A percentile compares a stretch with the other conserved stretches of the same genome.
Evolutionary conservation across 306 rosid species (phyloP).

Genomic region (Vicia villosa): DNA sequence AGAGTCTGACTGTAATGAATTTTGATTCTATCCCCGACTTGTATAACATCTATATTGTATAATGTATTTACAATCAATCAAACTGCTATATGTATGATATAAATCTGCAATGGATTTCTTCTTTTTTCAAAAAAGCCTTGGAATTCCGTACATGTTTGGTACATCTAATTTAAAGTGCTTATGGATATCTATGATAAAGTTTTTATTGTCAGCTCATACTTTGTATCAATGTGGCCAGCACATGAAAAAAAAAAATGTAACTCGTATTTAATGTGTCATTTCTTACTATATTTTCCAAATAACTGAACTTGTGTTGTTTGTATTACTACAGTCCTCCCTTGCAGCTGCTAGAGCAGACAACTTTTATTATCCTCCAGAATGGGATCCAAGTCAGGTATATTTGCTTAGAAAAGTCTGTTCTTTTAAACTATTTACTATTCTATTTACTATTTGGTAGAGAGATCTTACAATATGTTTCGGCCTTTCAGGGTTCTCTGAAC

Average conservation of each 20-base stretch:
- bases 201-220: neutral
- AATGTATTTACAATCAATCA: neutral
- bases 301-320: constrained; percentile 43
- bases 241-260: neutral
- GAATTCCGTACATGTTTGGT: constrained; percentile 15
- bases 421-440: constrained; percentile 12
- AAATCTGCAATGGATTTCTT: neutral
- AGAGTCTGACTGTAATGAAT: neutral
- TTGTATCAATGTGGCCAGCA: neutral
- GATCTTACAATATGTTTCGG: constrained; percentile 32
- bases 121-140: neutral
- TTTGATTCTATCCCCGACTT: neutral
- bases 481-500: constrained; percentile 81
- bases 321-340: constrained; percentile 77
- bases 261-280: constrained; percentile 5
- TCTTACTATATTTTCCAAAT: constrained; percentile 16
- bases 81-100: neutral
- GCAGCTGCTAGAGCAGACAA: constrained; percentile 97
- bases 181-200: neutral
- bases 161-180: neutral
- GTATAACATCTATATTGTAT: neutral
- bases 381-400: constrained; percentile 85
- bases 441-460: constrained; percentile 8
- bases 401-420: neutral
- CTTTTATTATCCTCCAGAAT: constrained; percentile 93